Conservation (phyloP, 2,329 filamentous ascomycete genomes). For the Zopfia rhizophila region DNA sequence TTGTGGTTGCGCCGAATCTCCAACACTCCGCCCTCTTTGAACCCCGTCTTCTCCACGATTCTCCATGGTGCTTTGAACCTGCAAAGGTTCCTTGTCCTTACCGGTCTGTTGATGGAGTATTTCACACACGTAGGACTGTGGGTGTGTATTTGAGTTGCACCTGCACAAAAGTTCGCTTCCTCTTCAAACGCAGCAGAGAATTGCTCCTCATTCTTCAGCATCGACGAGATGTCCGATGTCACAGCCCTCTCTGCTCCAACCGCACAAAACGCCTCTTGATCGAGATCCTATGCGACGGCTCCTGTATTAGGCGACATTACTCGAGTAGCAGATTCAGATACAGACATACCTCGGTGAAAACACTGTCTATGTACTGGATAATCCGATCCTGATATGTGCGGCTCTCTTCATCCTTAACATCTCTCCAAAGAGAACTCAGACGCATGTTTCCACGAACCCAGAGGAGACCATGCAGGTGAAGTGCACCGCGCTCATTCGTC, state of each 20-base stretch:
- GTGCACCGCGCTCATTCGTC: constrained; percentile 8
- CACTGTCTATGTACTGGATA: constrained; percentile 5
- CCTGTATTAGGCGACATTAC: too few species aligned
- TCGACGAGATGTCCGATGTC: constrained; percentile 7
- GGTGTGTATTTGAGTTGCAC: constrained; percentile 3
- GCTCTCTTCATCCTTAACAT: constrained; percentile 1
- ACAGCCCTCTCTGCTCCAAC: neutral
- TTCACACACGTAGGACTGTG: constrained; percentile 7
- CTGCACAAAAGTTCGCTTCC: constrained; percentile 7
- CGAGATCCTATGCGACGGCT: constrained; percentile 4
- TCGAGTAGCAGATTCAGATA: too few species aligned
- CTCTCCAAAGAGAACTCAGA: neutral
- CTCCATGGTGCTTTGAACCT: constrained; percentile 8
- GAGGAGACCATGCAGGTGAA: constrained; percentile 6
- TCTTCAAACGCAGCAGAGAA: constrained; percentile 5
- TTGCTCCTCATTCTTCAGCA: constrained; percentile 3
- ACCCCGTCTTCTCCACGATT: constrained; percentile 1
- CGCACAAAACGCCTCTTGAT: constrained; percentile 8
- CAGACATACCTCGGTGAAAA: constrained; percentile 7
- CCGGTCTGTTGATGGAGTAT: constrained; percentile 6
- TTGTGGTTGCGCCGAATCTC: constrained; percentile 6
- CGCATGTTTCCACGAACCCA: constrained; percentile 5
- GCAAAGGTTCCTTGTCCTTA: constrained; percentile 1
- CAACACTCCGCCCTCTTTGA: constrained; percentile 2
- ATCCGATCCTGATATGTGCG: constrained; percentile 2